These are phyloP conservation scores for Firmiana major DNA, from an alignment of 345 rosid genomes.

Conservation along the genomic window DNA sequence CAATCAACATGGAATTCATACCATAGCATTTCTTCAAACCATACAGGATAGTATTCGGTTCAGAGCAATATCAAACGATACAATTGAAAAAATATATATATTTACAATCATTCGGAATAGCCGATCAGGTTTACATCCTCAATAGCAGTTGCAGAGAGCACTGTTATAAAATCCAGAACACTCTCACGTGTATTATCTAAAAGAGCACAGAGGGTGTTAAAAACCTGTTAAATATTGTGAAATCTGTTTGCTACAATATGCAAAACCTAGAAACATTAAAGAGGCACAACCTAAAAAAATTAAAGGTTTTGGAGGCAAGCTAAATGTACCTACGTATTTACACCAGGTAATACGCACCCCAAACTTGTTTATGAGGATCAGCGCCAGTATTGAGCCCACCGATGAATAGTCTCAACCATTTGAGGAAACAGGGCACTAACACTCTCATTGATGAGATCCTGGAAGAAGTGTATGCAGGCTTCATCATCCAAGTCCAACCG, in stretches of 20 bases:
- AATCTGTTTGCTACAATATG: not conserved
- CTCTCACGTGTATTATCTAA: not conserved
- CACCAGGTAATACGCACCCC: conserved; percentile 13
- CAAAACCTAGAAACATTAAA: not conserved
- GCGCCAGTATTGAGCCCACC: conserved; percentile 99
- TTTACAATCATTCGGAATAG: not conserved
- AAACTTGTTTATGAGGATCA: conserved; percentile 23
- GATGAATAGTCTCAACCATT: conserved; percentile 98
- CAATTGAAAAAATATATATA: not conserved
- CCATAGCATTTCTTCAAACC: not conserved
- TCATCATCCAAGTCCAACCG: conserved; percentile 93
- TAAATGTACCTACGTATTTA: conserved; percentile 14
- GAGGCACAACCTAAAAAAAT: too few relatives aligned
- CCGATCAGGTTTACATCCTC: not conserved
- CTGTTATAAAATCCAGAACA: not conserved
- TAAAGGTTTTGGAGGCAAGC: not conserved
- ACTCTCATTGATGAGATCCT: conserved; percentile 95
- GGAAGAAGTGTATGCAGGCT: conserved; percentile 95
- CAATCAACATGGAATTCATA: too few relatives aligned
- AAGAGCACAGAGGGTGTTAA: not conserved
- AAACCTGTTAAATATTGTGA: not conserved
- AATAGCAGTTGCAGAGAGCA: not conserved
- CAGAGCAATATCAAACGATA: not conserved
- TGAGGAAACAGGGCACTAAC: conserved; percentile 97
- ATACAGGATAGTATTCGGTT: not conserved